Evolutionary conservation across 768 basidiomycete genomes (phyloP).

Genomic region (Mycena vitilis): DNA sequence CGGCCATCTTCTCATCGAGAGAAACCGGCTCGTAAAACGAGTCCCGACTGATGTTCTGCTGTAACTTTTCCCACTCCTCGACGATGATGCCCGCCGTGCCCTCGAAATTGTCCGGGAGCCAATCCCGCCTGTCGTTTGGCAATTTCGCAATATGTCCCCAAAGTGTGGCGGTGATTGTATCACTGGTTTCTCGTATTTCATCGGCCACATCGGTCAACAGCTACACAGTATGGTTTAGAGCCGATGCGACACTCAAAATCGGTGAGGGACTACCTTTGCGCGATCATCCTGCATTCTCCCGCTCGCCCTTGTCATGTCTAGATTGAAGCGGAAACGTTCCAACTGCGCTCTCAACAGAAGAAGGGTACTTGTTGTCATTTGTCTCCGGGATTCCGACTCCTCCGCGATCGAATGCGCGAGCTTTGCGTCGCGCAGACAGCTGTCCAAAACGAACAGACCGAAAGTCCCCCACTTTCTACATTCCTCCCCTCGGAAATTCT

Average conservation of each 20-base stretch:
- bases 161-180: slow-evolving; percentile 30
- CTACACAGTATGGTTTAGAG: too few relatives aligned
- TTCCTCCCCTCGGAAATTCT: slow-evolving; percentile 44
- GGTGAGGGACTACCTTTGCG: slow-evolving; percentile 5
- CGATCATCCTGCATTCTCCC: slow-evolving; percentile 41
- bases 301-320: slow-evolving; percentile 48
- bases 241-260: too few relatives aligned
- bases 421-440: slow-evolving; percentile 59
- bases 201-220: slow-evolving; percentile 34
- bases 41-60: slow-evolving; percentile 50
- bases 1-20: slow-evolving; percentile 60
- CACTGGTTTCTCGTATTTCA: slow-evolving; percentile 22
- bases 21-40: slow-evolving; percentile 66
- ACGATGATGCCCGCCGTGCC: slow-evolving; percentile 51
- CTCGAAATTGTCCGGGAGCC: slow-evolving; percentile 59
- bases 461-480: slow-evolving; percentile 60
- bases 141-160: slow-evolving; percentile 34
- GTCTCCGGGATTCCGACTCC: slow-evolving; percentile 63
- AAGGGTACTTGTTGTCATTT: slow-evolving; percentile 58
- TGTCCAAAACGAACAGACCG: slow-evolving; percentile 56
- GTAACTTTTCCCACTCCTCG: slow-evolving; percentile 60
- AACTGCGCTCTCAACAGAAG: slow-evolving; percentile 58
- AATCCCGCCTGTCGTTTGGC: slow-evolving; percentile 47
- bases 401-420: slow-evolving; percentile 60
- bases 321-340: slow-evolving; percentile 63